Evolutionary conservation across 139 green algal genomes (phyloP), one percentile per base, ranked within the genome.

Genomic region (Tetratostichococcus sp.): DNA sequence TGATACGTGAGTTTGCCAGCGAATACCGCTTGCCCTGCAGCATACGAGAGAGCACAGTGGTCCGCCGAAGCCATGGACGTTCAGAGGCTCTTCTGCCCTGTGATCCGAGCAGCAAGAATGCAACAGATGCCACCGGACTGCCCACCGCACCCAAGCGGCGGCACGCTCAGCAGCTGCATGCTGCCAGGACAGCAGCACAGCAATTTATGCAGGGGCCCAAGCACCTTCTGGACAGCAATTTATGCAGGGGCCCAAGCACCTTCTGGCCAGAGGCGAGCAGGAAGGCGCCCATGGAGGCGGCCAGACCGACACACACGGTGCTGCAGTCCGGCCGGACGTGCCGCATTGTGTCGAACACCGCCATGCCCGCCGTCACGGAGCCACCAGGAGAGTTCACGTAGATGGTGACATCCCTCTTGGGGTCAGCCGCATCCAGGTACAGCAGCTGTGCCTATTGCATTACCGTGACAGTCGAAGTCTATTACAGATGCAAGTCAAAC

Each of bases 291-390:
- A 99, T 99, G 67, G 93, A 98, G 43, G 96, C 96, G 31, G 96
- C 96, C 69, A 99, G 85, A 67, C 96, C 96, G 26, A 99, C 96
- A 83, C 94, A 98, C n/a, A 97, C 92, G 26, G 96, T 99, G 80
- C 82, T 92, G 11, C 98, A 92, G 80, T 99, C 89, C 30, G 96
- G 93, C 30, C 95, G 85, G 74, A 99, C 88, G 85, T 99, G 93
- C 68, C 95, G 86, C 96, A 99, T 99, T 2, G 96, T 99, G 89
- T 99, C 96, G 87, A 99, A 99, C 57, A 99, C 94, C 4, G 96
- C 96, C 96, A 99, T 99, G 73, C 94, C 94, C 92, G 93, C 93
- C 58, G 93, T 97, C 30, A 97, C 92, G 66, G 88, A 95, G 30
- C 96, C 96, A 79, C 96, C 95, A n/a, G 96, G 96, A 0, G 88